These are phyloP conservation scores for Trypanosomatidae sp. DNA, from an alignment of 208 protist genomes.

Conservation along the genomic window DNA sequence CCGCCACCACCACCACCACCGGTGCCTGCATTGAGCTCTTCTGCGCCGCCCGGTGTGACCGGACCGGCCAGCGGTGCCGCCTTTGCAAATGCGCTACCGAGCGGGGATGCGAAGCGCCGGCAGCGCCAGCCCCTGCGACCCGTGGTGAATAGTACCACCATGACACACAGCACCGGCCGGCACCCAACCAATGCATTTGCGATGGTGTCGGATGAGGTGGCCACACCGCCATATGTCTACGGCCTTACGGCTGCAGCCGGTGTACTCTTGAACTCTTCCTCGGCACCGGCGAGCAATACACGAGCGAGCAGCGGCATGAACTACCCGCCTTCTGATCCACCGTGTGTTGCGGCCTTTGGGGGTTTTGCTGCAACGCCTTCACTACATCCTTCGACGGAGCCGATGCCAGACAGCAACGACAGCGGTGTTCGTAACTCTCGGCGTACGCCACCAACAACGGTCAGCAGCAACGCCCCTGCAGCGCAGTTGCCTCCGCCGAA, in stretches of 20 bases:
- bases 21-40: background rate
- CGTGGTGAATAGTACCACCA: slow-evolving; percentile 28
- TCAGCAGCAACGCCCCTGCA: background rate
- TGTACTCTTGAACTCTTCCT: slow-evolving; percentile 4
- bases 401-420: slow-evolving; percentile 6
- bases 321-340: slow-evolving; percentile 11
- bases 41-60: background rate
- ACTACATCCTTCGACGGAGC: background rate
- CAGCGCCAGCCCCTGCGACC: slow-evolving; percentile 15
- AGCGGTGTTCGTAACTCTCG: background rate
- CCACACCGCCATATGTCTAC: slow-evolving; percentile 30
- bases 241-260: slow-evolving; percentile 24
- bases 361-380: background rate
- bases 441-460: background rate
- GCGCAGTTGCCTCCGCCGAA: background rate
- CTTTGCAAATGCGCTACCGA: background rate
- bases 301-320: slow-evolving; percentile 10
- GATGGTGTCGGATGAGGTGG: slow-evolving; percentile 12
- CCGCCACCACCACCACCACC: slow-evolving; percentile 2
- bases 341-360: background rate
- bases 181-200: slow-evolving; percentile 1
- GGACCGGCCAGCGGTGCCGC: slow-evolving; percentile 7
- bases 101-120: slow-evolving; percentile 21
- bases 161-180: slow-evolving; percentile 17
- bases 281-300: background rate